These are phyloP conservation scores for Malus asiatica DNA, from an alignment of 306 rosid species.

Conservation along the genomic window DNA sequence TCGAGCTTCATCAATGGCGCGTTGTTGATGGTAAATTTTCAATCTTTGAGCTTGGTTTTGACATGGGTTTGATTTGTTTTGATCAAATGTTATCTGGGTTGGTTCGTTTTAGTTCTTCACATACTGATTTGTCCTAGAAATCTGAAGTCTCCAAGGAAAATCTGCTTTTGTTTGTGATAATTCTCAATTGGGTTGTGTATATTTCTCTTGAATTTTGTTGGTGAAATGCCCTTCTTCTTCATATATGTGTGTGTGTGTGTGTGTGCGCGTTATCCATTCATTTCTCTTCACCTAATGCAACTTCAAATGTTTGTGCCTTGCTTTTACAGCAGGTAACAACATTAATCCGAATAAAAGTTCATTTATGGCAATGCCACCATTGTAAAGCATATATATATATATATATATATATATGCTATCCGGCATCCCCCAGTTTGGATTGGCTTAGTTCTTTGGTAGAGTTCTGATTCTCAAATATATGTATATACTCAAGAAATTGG, in stretches of 20 bases:
- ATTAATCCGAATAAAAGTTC: background rate
- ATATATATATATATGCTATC: no score
- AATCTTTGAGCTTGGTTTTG: constrained; percentile 23
- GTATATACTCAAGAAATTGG: background rate
- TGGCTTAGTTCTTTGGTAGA: background rate
- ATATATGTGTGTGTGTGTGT: background rate
- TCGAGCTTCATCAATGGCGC: constrained; percentile 13
- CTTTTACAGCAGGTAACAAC: background rate
- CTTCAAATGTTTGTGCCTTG: background rate
- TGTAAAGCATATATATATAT: background rate
- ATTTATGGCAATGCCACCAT: background rate
- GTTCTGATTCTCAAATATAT: background rate
- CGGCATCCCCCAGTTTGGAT: background rate
- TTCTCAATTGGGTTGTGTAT: background rate
- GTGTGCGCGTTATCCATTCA: background rate
- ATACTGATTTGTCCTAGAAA: background rate
- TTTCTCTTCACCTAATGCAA: background rate
- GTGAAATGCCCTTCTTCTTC: background rate
- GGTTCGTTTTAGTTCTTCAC: constrained; percentile 7
- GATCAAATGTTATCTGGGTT: constrained; percentile 25
- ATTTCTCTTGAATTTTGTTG: background rate
- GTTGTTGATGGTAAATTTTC: constrained; percentile 15
- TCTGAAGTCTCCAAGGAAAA: constrained; percentile 4
- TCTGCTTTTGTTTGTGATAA: background rate
- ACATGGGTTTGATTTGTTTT: constrained; percentile 20